Conservation (phyloP, 1,139 yeast genomes). For the Hyphopichia fennica region DNA sequence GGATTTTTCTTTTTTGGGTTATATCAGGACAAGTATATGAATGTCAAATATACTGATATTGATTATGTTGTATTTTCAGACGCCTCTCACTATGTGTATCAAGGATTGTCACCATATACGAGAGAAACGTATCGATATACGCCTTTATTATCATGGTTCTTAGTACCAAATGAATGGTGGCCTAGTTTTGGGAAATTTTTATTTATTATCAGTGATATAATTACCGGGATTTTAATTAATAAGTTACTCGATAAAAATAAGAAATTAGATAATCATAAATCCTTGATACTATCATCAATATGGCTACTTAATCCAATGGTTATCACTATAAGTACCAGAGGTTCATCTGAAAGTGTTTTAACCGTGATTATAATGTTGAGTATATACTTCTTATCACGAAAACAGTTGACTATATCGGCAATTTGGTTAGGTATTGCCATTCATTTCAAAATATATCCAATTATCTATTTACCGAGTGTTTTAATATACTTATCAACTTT, state of each 20-base stretch:
- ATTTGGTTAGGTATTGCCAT: slow-evolving; percentile 71
- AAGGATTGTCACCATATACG: slow-evolving; percentile 68
- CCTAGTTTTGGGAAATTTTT: slow-evolving; percentile 77
- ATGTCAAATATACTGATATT: slow-evolving; percentile 86
- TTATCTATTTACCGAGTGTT: slow-evolving; percentile 71
- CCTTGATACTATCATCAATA: slow-evolving; percentile 49
- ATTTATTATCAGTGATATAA: slow-evolving; percentile 73
- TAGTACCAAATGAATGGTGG: slow-evolving; percentile 65
- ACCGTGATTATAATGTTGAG: slow-evolving; percentile 73
- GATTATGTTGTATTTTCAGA: slow-evolving; percentile 93
- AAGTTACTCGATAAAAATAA: slow-evolving; percentile 24
- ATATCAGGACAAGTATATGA: slow-evolving; percentile 80
- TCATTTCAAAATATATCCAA: slow-evolving; percentile 89
- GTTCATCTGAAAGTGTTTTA: slow-evolving; percentile 87
- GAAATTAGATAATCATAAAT: slow-evolving; percentile 26
- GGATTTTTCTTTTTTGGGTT: slow-evolving; percentile 79
- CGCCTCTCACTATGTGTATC: slow-evolving; percentile 72
- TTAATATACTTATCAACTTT: slow-evolving; percentile 25
- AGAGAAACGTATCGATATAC: slow-evolving; percentile 93
- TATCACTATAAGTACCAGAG: slow-evolving; percentile 87
- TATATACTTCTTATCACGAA: slow-evolving; percentile 43
- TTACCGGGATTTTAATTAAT: slow-evolving; percentile 73
- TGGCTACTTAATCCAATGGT: slow-evolving; percentile 98
- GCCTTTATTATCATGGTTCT: slow-evolving; percentile 81
- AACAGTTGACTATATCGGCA: slow-evolving; percentile 52